Conservation (phyloP, 83 land plant species). For the Isoetes engelmannii region DNA sequence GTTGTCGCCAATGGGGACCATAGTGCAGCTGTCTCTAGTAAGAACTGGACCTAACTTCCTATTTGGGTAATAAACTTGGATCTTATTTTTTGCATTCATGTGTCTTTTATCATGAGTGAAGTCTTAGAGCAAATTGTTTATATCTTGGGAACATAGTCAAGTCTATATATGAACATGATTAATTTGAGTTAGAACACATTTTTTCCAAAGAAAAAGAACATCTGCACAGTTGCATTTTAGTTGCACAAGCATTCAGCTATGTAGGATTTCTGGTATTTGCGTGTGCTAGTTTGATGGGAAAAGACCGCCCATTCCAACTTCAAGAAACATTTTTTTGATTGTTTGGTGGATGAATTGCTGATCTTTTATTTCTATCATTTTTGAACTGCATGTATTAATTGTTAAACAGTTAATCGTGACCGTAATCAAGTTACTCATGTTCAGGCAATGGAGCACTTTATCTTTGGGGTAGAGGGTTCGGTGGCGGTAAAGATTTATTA, state of each 20-base stretch:
- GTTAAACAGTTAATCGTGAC: not conserved
- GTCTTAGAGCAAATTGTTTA: not conserved
- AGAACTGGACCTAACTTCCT: constrained; percentile 7
- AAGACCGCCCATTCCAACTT: too few species aligned
- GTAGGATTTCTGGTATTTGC: too few species aligned
- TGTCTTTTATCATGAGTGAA: not conserved
- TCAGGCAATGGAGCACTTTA: constrained; percentile 60
- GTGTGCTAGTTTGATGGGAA: too few species aligned
- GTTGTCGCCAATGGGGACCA: constrained; percentile 85
- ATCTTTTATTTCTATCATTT: not conserved
- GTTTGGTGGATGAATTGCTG: not conserved
- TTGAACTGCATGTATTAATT: not conserved
- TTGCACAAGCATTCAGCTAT: too few species aligned
- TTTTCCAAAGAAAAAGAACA: too few species aligned
- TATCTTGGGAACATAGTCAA: not conserved
- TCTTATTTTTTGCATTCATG: not conserved
- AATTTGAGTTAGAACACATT: too few species aligned
- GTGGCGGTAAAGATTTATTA: constrained; percentile 31
- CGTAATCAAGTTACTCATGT: not conserved
- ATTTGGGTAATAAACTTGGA: not conserved
- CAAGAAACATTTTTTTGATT: not conserved
- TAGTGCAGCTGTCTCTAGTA: constrained; percentile 83
- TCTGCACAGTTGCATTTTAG: too few species aligned
- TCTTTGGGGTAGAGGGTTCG: constrained; percentile 86
- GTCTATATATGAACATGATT: too few species aligned